Evolutionary conservation across 139 green algal species (phyloP), one percentile per base, ranked within the genome.

Genomic region (Desmodesmus armatus): DNA sequence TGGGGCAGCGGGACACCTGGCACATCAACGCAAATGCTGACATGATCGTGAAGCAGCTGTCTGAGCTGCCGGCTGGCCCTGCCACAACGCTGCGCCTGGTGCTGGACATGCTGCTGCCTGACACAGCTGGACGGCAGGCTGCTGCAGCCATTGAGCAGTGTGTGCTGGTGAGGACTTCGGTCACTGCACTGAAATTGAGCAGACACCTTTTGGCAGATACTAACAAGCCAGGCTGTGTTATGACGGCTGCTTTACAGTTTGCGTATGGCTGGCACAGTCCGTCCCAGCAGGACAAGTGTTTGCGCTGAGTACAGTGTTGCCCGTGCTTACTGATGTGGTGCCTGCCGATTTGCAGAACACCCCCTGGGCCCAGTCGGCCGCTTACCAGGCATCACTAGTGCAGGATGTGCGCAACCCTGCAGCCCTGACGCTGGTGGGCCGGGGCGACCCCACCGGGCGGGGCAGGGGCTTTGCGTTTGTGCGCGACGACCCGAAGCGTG

Each of bases 391-490:
- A 31, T 53, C 76, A 25, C 55, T 82, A 37, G n/a, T n/a, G n/a
- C 23, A 55, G 11, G 76, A 82, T 53, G 41, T 37, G 3, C 53
- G 55, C 29, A 82, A 58, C 55, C 37, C 76, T 25, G 44, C 76
- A 25, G 76, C 49, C 51, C 76, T 82, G 76, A 37, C 55, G 76
- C 76, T 82, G 55, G 60, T 39, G 13, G 76, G 76, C 17, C 35
- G 76, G 3, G 76, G 35, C n/a, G 76, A 82, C 76, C 76, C 76
- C 53, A 82, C 76, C 15, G 94, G 94, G 13, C 87, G 94, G 6
- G 94, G 94, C 33, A 70, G 83, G 49, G 94, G 92, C 29, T 95
- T 94, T 86, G 92, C 87, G 21, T 97, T 91, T 79, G 86, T 93
- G 19, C 70, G 88, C 0, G 90, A 91, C 75, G 82, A 95, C 40